Evolutionary conservation across 1,284 basidiomycete species (phyloP), one percentile per base, ranked within the genome.

Genomic region (Rhodofomes roseus): DNA sequence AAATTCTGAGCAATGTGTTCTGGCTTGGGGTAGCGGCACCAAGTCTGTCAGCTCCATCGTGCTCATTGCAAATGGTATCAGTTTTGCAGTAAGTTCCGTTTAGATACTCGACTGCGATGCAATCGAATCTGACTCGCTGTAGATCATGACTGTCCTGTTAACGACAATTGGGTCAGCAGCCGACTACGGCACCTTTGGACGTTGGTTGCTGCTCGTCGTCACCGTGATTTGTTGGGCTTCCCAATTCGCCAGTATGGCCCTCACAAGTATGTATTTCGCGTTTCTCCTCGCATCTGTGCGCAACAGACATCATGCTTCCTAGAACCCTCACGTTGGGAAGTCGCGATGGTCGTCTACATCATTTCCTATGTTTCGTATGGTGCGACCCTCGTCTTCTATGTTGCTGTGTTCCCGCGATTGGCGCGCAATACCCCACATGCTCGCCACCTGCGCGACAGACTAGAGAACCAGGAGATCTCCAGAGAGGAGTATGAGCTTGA

Each of bases 101-200:
- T 2, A n/a, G 22, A 6, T 41, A 8, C 14, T 8, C 37, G 37
- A 39, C 5, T 39, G 31, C 31, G 31, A 34, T 34, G 31, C 4
- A 34, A 34, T 34, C 31, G n/a, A 12, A 18, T 39, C 14, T 39
- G 37, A 39, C 37, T 8, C 37, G 37, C 37, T 51, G 34, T 55
- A 86, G 85, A 75, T 89, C 40, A 91, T 92, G 89, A 90, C 90
- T 0, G 63, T 81, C 22, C 84, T 94, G 44, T 92, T 94, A 75
- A 90, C 91, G 1, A 88, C 89, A 0, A 86, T 95, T 50, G 90
- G 90, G 18, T 90, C 89, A 16, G 85, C 87, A 0, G 91, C 89
- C 0, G 92, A 93, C 71, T 94, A 92, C 66, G 90, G 92, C 14
- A 83, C 78, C 0, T 92, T 92, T 69, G 85, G 91, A 40, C 84